A percentile compares a stretch with the other conserved stretches of the same genome.
These are phyloP conservation scores for Russula sp. DNA, from an alignment of 768 basidiomycete species.

Conservation along the genomic window DNA sequence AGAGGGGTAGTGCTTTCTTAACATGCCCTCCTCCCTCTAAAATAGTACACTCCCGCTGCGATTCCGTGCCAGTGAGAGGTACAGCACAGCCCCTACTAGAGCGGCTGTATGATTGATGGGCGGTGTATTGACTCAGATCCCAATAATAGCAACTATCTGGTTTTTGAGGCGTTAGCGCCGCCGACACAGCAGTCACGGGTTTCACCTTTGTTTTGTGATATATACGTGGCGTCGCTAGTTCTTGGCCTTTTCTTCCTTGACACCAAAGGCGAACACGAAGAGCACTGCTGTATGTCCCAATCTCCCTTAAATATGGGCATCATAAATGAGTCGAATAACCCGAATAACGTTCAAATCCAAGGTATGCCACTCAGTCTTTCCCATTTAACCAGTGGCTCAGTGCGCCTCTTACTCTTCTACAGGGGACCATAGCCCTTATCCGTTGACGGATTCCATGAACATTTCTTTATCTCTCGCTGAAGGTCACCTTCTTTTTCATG, in stretches of 20 bases:
- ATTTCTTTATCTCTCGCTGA: neutral
- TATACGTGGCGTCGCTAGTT: neutral
- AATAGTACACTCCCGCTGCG: neutral
- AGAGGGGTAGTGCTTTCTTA: neutral
- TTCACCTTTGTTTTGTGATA: neutral
- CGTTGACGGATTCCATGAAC: neutral
- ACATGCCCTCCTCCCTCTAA: neutral
- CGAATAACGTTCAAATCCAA: neutral
- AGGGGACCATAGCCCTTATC: neutral
- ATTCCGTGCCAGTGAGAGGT: too few species aligned
- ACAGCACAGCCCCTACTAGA: neutral
- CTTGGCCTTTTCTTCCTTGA: neutral
- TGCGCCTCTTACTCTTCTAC: neutral
- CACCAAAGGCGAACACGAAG: neutral
- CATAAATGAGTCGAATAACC: neutral
- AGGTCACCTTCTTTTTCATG: neutral
- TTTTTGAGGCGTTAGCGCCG: neutral
- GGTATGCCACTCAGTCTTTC: neutral
- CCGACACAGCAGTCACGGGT: neutral
- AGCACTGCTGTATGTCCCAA: slow-evolving; percentile 5
- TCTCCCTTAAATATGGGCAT: neutral
- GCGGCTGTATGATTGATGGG: neutral
- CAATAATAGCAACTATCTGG: neutral
- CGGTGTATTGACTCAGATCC: slow-evolving; percentile 1
- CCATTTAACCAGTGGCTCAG: neutral